Percentiles rank a stretch among this genome's conserved stretches.
Conservation (phyloP, 768 basidiomycete genomes). For the Fomitopsis pulvina region DNA sequence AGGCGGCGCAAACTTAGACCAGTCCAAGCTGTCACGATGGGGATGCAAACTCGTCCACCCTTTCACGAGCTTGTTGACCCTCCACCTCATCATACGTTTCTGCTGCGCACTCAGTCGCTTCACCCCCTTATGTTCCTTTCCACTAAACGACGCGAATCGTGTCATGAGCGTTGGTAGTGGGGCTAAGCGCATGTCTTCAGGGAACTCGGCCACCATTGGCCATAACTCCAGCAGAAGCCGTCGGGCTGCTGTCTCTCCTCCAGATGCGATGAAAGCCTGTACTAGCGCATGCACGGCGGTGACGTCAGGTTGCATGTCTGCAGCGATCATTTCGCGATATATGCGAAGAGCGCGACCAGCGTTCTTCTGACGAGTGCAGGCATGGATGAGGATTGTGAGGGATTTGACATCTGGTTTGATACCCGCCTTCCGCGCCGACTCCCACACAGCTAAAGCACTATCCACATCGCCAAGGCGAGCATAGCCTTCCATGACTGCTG, state of each 20-base stretch:
- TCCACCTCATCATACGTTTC: constrained; percentile 31
- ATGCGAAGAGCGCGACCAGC: constrained; percentile 44
- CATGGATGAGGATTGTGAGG: constrained; percentile 74
- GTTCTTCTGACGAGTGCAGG: constrained; percentile 55
- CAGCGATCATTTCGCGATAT: constrained; percentile 58
- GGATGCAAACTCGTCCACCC: constrained; percentile 30
- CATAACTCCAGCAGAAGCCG: constrained; percentile 55
- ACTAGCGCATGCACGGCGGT: constrained; percentile 65
- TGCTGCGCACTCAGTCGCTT: constrained; percentile 24
- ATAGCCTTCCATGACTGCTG: constrained; percentile 74
- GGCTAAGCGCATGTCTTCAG: constrained; percentile 36
- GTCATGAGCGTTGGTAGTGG: constrained; percentile 39
- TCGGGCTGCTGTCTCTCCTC: constrained; percentile 44
- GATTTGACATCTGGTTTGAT: constrained; percentile 56
- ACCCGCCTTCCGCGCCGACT: constrained; percentile 40
- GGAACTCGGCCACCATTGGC: constrained; percentile 58
- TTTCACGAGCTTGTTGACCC: constrained; percentile 34
- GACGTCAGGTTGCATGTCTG: constrained; percentile 62
- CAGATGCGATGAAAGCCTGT: constrained; percentile 57
- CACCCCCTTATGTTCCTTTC: background rate
- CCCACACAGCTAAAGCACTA: constrained; percentile 50
- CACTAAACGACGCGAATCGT: constrained; percentile 31
- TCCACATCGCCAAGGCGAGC: constrained; percentile 49
- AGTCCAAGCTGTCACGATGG: background rate
- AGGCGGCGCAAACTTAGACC: background rate